Evolutionary conservation across 2,329 filamentous ascomycete species (phyloP).

Genomic region (Aspergillus udagawae): DNA sequence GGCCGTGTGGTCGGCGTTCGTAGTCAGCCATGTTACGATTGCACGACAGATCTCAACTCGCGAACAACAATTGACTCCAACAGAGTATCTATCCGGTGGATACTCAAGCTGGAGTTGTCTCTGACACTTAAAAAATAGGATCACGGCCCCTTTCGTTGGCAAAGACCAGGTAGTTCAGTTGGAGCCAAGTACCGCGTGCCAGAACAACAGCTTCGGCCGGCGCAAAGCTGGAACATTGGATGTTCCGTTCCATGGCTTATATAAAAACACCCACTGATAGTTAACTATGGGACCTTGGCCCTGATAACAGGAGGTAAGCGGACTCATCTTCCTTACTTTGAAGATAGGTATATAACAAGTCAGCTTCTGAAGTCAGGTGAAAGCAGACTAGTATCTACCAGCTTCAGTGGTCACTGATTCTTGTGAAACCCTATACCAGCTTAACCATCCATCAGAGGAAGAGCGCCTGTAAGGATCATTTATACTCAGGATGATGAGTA

Average conservation of each 20-base stretch:
- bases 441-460: no score
- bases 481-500: no score
- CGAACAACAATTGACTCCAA: conserved; percentile 8
- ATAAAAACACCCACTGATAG: background rate
- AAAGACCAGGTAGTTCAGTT: background rate
- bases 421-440: no score
- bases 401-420: no score
- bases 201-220: conserved; percentile 12
- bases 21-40: conserved; percentile 48
- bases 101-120: background rate
- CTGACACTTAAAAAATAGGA: conserved; percentile 1
- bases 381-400: no score
- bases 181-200: conserved; percentile 3
- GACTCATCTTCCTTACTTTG: no score
- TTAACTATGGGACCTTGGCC: background rate
- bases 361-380: no score
- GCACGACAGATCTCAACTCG: conserved; percentile 2
- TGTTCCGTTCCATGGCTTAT: conserved; percentile 16
- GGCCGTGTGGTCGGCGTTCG: conserved; percentile 52
- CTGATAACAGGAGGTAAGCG: no score
- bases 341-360: no score
- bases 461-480: no score
- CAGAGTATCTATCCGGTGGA: background rate
- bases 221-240: conserved; percentile 9
- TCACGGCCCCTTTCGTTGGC: background rate